A percentile compares a stretch with the other conserved stretches of the same genome.
Conservation (phyloP, 441 rosid genomes). For the Manihot esculenta region DNA sequence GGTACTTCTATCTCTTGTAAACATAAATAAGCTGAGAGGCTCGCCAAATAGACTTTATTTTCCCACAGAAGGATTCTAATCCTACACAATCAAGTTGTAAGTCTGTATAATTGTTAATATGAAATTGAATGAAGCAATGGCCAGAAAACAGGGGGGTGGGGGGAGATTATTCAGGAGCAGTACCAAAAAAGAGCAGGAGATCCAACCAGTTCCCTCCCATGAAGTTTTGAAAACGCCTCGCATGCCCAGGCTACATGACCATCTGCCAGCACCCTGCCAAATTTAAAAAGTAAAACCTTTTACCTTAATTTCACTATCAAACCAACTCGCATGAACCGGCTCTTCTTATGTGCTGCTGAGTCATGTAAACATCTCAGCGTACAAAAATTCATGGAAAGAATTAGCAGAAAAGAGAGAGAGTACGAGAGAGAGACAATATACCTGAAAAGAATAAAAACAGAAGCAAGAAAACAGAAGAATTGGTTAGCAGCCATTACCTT, state of each 20-base stretch:
- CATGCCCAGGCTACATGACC: slow-evolving; percentile 97
- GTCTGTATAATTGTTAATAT: no score
- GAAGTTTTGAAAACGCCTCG: slow-evolving; percentile 81
- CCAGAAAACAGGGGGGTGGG: background rate
- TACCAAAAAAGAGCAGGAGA: slow-evolving; percentile 74
- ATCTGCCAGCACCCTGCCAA: slow-evolving; percentile 81
- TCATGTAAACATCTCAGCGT: slow-evolving; percentile 17
- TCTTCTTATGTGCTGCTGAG: slow-evolving; percentile 12
- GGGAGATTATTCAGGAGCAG: slow-evolving; percentile 5
- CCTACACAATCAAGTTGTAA: background rate
- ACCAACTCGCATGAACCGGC: slow-evolving; percentile 4
- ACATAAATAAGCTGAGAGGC: background rate
- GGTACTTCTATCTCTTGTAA: background rate
- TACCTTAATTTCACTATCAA: background rate
- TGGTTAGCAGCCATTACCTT: slow-evolving; percentile 40
- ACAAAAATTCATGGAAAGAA: background rate
- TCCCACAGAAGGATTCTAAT: no score
- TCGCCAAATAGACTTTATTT: background rate
- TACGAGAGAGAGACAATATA: background rate
- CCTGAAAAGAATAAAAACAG: background rate
- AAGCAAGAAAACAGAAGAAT: background rate
- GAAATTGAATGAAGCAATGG: background rate
- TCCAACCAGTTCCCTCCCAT: slow-evolving; percentile 60
- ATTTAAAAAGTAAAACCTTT: slow-evolving; percentile 1
- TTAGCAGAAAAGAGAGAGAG: background rate